phyloP scores from a whole-genome alignment of 495 filamentous ascomycete species.

The Daldinia vernicosa region DNA sequence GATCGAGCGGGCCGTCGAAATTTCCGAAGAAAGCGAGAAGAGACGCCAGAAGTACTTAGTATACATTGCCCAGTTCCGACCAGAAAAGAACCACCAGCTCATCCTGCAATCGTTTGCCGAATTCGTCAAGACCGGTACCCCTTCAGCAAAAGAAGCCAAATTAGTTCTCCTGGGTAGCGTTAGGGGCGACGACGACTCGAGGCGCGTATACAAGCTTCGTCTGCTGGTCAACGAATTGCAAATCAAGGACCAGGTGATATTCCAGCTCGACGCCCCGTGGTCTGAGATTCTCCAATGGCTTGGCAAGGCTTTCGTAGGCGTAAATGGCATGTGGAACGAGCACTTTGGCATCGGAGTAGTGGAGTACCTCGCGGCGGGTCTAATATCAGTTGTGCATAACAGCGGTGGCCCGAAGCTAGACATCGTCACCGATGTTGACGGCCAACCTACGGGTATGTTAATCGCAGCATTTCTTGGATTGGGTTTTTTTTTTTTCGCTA shows the following conservation, averaged over 20 bases:
- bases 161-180: conserved; percentile 90
- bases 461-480: not conserved
- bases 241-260: conserved; percentile 82
- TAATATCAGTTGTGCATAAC: conserved; percentile 91
- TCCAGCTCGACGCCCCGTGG: conserved; percentile 90
- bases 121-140: conserved; percentile 60
- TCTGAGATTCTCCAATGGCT: conserved; percentile 82
- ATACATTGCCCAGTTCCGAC: conserved; percentile 96
- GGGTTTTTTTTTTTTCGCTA: conserved; percentile 13
- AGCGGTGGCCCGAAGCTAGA: conserved; percentile 91
- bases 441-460: conserved; percentile 71
- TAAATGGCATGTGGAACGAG: conserved; percentile 99
- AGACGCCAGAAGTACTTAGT: conserved; percentile 74
- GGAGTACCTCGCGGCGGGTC: conserved; percentile 94
- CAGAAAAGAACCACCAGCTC: conserved; percentile 93
- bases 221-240: conserved; percentile 87
- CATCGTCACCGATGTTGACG: conserved; percentile 83
- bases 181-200: conserved; percentile 81
- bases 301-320: conserved; percentile 75
- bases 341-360: conserved; percentile 99
- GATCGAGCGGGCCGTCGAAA: conserved; percentile 73
- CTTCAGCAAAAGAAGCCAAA: conserved; percentile 63
- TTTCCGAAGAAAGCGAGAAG: conserved; percentile 71
- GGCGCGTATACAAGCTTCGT: conserved; percentile 88
- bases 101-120: conserved; percentile 84